phyloP scores from a whole-genome alignment of 805 yeast genomes.

The Isabelozyma pseudorhagii region DNA sequence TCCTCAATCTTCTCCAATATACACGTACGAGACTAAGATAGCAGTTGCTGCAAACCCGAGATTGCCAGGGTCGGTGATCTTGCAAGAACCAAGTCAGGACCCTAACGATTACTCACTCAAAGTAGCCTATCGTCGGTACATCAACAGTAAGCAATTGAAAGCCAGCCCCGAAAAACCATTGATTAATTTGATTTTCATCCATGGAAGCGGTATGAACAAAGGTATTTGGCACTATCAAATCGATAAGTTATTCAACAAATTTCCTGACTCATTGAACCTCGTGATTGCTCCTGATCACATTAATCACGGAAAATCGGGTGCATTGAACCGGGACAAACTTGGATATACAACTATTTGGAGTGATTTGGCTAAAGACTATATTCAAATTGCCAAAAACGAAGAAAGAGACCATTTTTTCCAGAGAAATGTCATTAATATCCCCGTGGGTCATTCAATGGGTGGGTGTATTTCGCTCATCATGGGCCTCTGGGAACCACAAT shows the following conservation, averaged over 20 bases:
- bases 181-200: conserved; percentile 7
- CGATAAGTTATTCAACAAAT: conserved; percentile 2
- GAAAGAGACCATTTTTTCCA: conserved; percentile 2
- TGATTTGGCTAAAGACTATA: conserved; percentile 6
- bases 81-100: not conserved
- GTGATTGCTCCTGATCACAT: conserved; percentile 9
- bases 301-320: conserved; percentile 8
- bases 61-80: conserved; percentile 2
- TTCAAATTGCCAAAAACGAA: conserved; percentile 1
- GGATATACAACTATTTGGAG: conserved; percentile 6
- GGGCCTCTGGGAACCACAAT: conserved; percentile 2
- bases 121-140: conserved; percentile 4
- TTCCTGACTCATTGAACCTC: conserved; percentile 1
- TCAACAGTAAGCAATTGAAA: not conserved
- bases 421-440: conserved; percentile 3
- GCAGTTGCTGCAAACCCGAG: conserved; percentile 1
- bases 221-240: conserved; percentile 10
- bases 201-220: conserved; percentile 12
- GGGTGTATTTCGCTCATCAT: conserved; percentile 4
- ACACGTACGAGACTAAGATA: conserved; percentile 1
- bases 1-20: conserved; percentile 1
- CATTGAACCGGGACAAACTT: conserved; percentile 3
- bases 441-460: conserved; percentile 12
- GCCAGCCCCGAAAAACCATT: not conserved
- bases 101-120: conserved; percentile 1